Evolutionary conservation across 768 basidiomycete genomes (phyloP).

Genomic region (Tylopilus plumbeoviolaceoides): DNA sequence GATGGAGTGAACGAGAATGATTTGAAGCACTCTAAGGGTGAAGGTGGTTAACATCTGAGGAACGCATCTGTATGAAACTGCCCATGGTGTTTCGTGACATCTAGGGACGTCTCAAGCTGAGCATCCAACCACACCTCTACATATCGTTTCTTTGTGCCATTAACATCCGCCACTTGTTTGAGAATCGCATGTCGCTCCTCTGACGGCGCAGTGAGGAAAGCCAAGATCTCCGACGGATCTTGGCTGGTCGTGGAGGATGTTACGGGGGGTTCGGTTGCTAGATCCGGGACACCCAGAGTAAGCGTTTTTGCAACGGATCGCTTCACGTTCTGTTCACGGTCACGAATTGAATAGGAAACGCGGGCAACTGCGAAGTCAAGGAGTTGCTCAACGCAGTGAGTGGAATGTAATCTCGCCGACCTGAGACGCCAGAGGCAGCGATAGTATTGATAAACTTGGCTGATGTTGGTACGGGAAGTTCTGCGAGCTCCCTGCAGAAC

Average conservation of each 20-base stretch:
- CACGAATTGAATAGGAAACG: conserved; percentile 43
- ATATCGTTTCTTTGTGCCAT: conserved; percentile 39
- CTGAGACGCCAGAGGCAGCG: conserved; percentile 9
- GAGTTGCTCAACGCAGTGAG: neutral
- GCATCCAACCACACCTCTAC: conserved; percentile 58
- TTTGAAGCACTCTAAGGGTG: conserved; percentile 44
- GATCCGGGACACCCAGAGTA: conserved; percentile 21
- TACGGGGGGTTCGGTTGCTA: conserved; percentile 5
- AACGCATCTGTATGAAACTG: conserved; percentile 55
- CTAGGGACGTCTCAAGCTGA: conserved; percentile 41
- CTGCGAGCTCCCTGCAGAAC: conserved; percentile 37
- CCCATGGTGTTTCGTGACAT: conserved; percentile 56
- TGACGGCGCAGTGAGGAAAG: conserved; percentile 41
- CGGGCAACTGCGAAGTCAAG: conserved; percentile 34
- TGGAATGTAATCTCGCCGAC: conserved; percentile 5
- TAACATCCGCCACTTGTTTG: conserved; percentile 31
- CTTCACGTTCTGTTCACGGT: conserved; percentile 49
- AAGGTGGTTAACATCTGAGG: neutral
- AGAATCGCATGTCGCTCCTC: conserved; percentile 43
- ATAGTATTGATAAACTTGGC: conserved; percentile 29
- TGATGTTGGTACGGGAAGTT: conserved; percentile 37
- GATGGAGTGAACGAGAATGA: conserved; percentile 52
- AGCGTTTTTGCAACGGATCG: conserved; percentile 40
- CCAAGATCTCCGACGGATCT: conserved; percentile 35
- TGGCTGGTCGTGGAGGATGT: conserved; percentile 14